Conservation (phyloP, 1,139 yeast species). For the Debaryomycetaceae sp. region DNA sequence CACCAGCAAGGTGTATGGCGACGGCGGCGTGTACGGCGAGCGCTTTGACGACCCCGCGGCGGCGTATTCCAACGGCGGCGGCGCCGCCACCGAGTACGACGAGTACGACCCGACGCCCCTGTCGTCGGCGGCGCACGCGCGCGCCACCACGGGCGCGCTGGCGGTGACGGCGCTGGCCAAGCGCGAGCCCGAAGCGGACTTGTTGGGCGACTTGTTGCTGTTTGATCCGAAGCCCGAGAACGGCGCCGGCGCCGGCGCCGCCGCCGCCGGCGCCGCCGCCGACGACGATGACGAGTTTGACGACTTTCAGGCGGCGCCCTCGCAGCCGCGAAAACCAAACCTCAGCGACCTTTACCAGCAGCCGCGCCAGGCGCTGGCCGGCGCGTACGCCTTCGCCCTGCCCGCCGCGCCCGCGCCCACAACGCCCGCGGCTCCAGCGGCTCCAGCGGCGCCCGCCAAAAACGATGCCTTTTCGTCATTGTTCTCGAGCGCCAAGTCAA, state of each 20-base stretch:
- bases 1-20: slow-evolving; percentile 64
- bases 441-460: slow-evolving; percentile 35
- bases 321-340: slow-evolving; percentile 29
- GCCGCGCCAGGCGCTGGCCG: slow-evolving; percentile 12
- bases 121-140: slow-evolving; percentile 21
- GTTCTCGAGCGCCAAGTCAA: slow-evolving; percentile 66
- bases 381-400: slow-evolving; percentile 10
- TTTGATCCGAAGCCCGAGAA: slow-evolving; percentile 35
- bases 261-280: slow-evolving; percentile 22
- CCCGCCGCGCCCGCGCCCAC: slow-evolving; percentile 11
- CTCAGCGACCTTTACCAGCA: slow-evolving; percentile 35
- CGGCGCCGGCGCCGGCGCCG: slow-evolving; percentile 13
- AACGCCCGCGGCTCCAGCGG: too few species aligned
- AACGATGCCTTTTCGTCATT: slow-evolving; percentile 81
- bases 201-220: slow-evolving; percentile 53
- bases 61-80: slow-evolving; percentile 35
- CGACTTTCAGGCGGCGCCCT: slow-evolving; percentile 83
- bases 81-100: slow-evolving; percentile 51
- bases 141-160: slow-evolving; percentile 43
- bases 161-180: slow-evolving; percentile 35
- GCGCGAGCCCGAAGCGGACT: slow-evolving; percentile 35
- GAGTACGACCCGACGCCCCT: slow-evolving; percentile 59
- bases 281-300: slow-evolving; percentile 89
- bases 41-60: slow-evolving; percentile 57
- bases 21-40: slow-evolving; percentile 76